phyloP scores from a whole-genome alignment of 805 yeast genomes.

The Saccharomycopsis sp. region DNA sequence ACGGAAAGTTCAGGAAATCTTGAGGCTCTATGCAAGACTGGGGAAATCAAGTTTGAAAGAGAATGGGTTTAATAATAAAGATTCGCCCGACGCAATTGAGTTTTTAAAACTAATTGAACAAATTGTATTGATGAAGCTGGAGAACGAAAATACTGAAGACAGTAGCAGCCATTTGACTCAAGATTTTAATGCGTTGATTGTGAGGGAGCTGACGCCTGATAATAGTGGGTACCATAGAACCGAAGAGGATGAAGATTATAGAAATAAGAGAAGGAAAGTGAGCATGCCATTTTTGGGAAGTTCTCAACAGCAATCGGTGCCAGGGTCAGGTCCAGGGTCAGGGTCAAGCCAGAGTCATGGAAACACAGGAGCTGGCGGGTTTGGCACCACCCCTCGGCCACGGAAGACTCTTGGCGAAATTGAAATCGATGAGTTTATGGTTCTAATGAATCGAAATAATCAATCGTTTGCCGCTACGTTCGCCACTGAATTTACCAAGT shows the following conservation, averaged over 20 bases:
- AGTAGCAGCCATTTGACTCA: too few relatives aligned
- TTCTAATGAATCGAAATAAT: constrained; percentile 15
- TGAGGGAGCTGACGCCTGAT: not conserved
- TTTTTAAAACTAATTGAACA: constrained; percentile 16
- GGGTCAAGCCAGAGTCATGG: not conserved
- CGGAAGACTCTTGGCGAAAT: constrained; percentile 13
- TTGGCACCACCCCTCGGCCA: not conserved
- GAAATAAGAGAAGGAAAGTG: constrained; percentile 6
- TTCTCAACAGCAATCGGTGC: not conserved
- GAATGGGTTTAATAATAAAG: constrained; percentile 19
- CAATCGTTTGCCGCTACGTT: constrained; percentile 21
- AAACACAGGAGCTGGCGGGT: not conserved
- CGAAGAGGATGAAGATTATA: not conserved
- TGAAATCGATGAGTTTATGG: constrained; percentile 16
- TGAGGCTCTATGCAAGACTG: constrained; percentile 17
- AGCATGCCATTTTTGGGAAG: constrained; percentile 1
- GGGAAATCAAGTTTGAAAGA: constrained; percentile 20
- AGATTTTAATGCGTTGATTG: not conserved
- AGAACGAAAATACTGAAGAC: constrained; percentile 5
- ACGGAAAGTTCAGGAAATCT: constrained; percentile 21
- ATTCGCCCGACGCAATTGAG: constrained; percentile 15
- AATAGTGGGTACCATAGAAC: not conserved
- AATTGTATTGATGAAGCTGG: constrained; percentile 7
- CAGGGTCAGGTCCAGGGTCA: not conserved
- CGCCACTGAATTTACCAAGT: constrained; percentile 18